These are phyloP conservation scores for Coelastrella sp. DNA, from an alignment of 139 green algal species.

Conservation along the genomic window DNA sequence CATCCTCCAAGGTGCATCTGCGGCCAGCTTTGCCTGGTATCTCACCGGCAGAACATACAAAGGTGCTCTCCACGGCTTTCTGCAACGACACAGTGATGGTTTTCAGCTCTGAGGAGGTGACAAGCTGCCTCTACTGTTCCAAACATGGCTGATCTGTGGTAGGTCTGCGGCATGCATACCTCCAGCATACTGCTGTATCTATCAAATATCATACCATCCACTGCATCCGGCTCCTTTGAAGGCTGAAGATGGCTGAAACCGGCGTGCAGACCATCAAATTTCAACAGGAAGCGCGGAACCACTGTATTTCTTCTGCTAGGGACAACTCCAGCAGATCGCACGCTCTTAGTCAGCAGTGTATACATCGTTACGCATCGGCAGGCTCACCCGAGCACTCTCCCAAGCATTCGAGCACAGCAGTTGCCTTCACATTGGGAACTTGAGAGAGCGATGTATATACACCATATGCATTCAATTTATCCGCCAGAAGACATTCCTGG, in stretches of 20 bases:
- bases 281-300: background rate
- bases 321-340: background rate
- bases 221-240: background rate
- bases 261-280: background rate
- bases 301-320: background rate
- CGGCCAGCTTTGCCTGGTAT: constrained; percentile 2
- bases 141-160: background rate
- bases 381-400: too few species aligned
- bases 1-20: constrained; percentile 30
- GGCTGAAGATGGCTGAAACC: background rate
- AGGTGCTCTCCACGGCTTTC: constrained; percentile 11
- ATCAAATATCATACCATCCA: background rate
- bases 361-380: background rate
- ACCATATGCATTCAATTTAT: too few species aligned
- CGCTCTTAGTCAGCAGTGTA: background rate
- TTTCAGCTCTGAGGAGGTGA: too few species aligned
- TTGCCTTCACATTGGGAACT: too few species aligned
- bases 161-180: background rate
- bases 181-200: background rate
- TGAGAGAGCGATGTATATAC: too few species aligned
- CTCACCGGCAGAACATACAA: background rate
- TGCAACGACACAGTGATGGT: background rate
- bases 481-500: too few species aligned
- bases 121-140: background rate
- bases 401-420: too few species aligned